phyloP scores from a whole-genome alignment of 1,284 basidiomycete genomes.

The Leccinum subfulvum region DNA sequence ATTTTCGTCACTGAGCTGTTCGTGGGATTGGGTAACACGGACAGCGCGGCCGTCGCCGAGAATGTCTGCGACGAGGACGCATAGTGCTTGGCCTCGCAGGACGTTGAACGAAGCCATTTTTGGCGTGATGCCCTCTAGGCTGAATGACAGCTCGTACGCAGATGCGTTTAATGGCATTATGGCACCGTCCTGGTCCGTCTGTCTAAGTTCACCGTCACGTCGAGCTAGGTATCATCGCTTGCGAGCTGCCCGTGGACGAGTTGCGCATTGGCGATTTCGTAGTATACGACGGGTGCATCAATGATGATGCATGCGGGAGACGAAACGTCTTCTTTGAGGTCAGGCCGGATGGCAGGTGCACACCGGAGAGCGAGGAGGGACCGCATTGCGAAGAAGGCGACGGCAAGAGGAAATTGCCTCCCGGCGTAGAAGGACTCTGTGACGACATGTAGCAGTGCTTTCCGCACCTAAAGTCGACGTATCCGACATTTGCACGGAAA shows the following conservation, averaged over 20 bases:
- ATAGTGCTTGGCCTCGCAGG: constrained; percentile 27
- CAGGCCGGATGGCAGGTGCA: constrained; percentile 32
- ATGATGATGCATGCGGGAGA: constrained; percentile 26
- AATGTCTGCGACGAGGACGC: constrained; percentile 42
- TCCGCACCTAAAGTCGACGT: constrained; percentile 25
- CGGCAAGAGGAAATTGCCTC: constrained; percentile 29
- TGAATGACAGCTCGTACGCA: constrained; percentile 27
- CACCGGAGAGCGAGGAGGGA: constrained; percentile 32
- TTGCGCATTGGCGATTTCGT: constrained; percentile 25
- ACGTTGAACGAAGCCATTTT: constrained; percentile 27
- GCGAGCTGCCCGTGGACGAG: constrained; percentile 18
- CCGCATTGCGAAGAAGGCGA: constrained; percentile 10
- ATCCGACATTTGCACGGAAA: neutral
- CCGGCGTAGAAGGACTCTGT: constrained; percentile 18
- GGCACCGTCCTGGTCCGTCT: constrained; percentile 28
- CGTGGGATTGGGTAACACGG: constrained; percentile 56
- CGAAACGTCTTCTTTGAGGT: constrained; percentile 29
- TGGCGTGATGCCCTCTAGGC: constrained; percentile 25
- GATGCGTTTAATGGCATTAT: constrained; percentile 31
- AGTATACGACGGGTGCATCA: constrained; percentile 28
- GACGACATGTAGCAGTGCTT: constrained; percentile 29
- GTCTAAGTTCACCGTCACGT: constrained; percentile 29
- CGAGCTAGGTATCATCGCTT: constrained; percentile 8
- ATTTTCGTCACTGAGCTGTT: constrained; percentile 65
- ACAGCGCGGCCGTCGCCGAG: constrained; percentile 45